Conservation (phyloP, 2,329 filamentous ascomycete genomes). For the Fusarium sp. region DNA sequence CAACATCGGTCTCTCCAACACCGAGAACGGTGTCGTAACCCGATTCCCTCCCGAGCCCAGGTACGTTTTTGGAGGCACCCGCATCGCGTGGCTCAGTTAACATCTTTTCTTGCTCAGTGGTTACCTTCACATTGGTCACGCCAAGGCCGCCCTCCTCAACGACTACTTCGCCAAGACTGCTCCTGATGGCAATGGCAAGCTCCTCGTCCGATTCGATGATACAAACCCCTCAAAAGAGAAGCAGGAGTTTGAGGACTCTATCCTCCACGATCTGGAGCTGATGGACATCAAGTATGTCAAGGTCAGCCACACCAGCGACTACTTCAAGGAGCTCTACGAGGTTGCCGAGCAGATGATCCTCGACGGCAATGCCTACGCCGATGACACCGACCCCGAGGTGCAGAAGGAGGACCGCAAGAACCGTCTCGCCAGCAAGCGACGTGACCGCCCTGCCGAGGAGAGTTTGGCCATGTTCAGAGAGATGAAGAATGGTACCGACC, state of each 20-base stretch:
- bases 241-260: constrained; percentile 93
- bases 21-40: constrained; percentile 88
- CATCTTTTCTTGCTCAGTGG: constrained; percentile 58
- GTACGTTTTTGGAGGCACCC: constrained; percentile 56
- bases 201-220: constrained; percentile 94
- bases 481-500: constrained; percentile 87
- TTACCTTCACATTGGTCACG: constrained; percentile 95
- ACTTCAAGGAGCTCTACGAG: constrained; percentile 92
- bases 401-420: constrained; percentile 88
- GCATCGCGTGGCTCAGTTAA: constrained; percentile 21
- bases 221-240: constrained; percentile 98
- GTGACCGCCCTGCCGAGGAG: constrained; percentile 82
- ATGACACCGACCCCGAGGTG: constrained; percentile 89
- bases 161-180: constrained; percentile 97
- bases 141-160: constrained; percentile 91
- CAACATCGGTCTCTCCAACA: constrained; percentile 85
- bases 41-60: constrained; percentile 95
- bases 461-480: constrained; percentile 87
- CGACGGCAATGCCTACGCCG: constrained; percentile 88
- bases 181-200: constrained; percentile 89
- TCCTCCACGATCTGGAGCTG: constrained; percentile 87
- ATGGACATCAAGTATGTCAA: constrained; percentile 92
- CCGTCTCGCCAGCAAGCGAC: constrained; percentile 81
- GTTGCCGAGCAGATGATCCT: constrained; percentile 85
- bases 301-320: constrained; percentile 91